Percentiles rank a stretch among this genome's conserved stretches.
These are phyloP conservation scores for Citrullus mucosospermus DNA, from an alignment of 306 rosid genomes.

Conservation along the genomic window DNA sequence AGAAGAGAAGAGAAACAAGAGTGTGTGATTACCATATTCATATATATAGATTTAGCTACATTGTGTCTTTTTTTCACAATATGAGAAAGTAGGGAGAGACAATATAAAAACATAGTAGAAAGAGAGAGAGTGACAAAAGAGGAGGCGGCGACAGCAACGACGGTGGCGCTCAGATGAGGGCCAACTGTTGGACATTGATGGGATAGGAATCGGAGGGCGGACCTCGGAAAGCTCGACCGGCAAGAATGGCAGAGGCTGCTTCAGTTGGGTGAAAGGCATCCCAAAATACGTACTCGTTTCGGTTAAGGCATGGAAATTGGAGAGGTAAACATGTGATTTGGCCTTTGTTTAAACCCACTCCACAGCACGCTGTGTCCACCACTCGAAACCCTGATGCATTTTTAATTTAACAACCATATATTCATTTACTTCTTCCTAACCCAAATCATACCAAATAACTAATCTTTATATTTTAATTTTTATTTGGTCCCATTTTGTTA, in stretches of 20 bases:
- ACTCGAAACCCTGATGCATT: conserved; percentile 43
- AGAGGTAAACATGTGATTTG: conserved; percentile 57
- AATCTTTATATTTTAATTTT: no score
- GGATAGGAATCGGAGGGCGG: conserved; percentile 44
- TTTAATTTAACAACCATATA: no score
- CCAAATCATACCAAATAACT: no score
- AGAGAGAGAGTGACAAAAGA: background rate
- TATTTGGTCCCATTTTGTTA: no score
- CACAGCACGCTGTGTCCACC: conserved; percentile 68
- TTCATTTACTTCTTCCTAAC: no score
- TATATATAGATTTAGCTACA: background rate
- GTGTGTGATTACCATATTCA: background rate
- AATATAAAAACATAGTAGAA: background rate
- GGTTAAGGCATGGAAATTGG: conserved; percentile 32
- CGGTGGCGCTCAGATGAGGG: conserved; percentile 17
- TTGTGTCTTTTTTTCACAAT: background rate
- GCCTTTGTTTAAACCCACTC: conserved; percentile 39
- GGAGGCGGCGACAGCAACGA: background rate
- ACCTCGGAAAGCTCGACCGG: conserved; percentile 55
- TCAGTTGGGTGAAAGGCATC: conserved; percentile 82
- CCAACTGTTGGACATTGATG: conserved; percentile 57
- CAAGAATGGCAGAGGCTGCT: conserved; percentile 40
- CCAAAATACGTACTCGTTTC: conserved; percentile 51
- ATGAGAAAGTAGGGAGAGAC: background rate
- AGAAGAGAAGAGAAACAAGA: no score